These are phyloP conservation scores for Adansonia rubrostipa DNA, from an alignment of 441 rosid genomes.

Conservation along the genomic window DNA sequence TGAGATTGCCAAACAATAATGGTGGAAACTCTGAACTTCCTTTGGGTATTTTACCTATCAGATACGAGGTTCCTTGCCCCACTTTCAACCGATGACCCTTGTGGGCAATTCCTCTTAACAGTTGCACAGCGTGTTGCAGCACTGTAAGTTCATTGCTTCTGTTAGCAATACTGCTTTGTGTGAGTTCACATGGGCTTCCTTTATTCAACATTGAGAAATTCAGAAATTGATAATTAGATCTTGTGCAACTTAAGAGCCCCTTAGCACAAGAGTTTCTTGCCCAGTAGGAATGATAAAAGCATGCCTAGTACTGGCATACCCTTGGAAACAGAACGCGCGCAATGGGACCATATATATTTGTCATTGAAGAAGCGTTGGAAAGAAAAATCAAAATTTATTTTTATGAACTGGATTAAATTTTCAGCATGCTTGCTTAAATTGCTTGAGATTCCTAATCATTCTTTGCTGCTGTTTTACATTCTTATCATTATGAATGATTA, in stretches of 20 bases:
- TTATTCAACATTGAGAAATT: not conserved
- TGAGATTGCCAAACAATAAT: slow-evolving; percentile 51
- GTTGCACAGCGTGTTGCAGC: slow-evolving; percentile 88
- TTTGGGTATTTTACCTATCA: slow-evolving; percentile 92
- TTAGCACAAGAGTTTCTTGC: slow-evolving; percentile 2
- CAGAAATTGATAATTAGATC: not conserved
- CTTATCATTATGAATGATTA: not conserved
- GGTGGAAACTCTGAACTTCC: slow-evolving; percentile 59
- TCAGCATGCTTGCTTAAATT: slow-evolving; percentile 3
- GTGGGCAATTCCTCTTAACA: slow-evolving; percentile 80
- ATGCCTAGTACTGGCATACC: not conserved
- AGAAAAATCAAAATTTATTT: slow-evolving; percentile 2
- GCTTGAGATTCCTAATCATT: not conserved
- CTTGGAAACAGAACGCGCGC: not conserved
- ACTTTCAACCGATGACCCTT: slow-evolving; percentile 82
- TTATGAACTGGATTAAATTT: not conserved
- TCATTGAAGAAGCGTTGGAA: not conserved
- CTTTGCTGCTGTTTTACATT: not conserved
- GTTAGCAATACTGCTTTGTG: too few species aligned
- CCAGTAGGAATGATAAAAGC: not conserved
- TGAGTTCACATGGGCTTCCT: too few species aligned
- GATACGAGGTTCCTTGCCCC: slow-evolving; percentile 82
- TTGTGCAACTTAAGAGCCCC: not conserved
- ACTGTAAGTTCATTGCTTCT: slow-evolving; percentile 56
- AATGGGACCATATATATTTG: not conserved